Percentiles rank a stretch among this genome's conserved stretches.
phyloP scores from a whole-genome alignment of 2,329 filamentous ascomycete genomes.

The Cercospora sp. region DNA sequence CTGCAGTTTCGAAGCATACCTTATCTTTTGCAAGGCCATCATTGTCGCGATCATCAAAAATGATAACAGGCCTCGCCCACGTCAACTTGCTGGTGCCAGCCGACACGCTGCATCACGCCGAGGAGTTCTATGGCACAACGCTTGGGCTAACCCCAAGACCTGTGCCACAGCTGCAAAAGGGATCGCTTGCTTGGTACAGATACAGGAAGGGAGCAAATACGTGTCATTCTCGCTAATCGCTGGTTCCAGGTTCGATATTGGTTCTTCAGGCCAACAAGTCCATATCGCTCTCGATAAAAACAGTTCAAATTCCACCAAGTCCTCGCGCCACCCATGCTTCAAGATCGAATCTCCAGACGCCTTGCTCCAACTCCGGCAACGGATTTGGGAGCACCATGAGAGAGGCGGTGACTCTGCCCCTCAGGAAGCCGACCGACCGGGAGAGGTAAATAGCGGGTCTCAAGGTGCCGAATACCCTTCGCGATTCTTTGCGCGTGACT shows the following conservation, averaged over 20 bases:
- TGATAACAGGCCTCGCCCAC: conserved; percentile 58
- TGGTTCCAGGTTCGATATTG: conserved; percentile 55
- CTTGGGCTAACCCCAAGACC: conserved; percentile 55
- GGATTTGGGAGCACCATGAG: conserved; percentile 55
- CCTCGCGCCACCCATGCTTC: conserved; percentile 61
- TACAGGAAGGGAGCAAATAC: neutral
- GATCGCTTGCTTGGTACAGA: conserved; percentile 55
- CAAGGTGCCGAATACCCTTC: conserved; percentile 61
- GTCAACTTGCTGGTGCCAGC: conserved; percentile 60
- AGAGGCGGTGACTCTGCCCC: conserved; percentile 54
- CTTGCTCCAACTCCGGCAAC: conserved; percentile 50
- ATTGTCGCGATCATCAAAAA: conserved; percentile 21
- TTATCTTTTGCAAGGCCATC: neutral
- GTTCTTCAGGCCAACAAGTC: conserved; percentile 51
- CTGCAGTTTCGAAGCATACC: neutral
- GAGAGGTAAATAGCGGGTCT: conserved; percentile 47
- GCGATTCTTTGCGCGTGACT: conserved; percentile 60
- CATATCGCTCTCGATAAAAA: conserved; percentile 55
- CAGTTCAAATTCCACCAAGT: conserved; percentile 37
- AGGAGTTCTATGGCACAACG: conserved; percentile 57
- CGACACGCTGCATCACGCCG: conserved; percentile 54
- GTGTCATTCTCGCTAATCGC: conserved; percentile 8
- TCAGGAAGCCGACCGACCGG: conserved; percentile 56
- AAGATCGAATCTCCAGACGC: conserved; percentile 50
- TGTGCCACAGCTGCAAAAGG: conserved; percentile 56